phyloP scores from a whole-genome alignment of 2,329 filamentous ascomycete species.

The Hymenoscyphus albidus region DNA sequence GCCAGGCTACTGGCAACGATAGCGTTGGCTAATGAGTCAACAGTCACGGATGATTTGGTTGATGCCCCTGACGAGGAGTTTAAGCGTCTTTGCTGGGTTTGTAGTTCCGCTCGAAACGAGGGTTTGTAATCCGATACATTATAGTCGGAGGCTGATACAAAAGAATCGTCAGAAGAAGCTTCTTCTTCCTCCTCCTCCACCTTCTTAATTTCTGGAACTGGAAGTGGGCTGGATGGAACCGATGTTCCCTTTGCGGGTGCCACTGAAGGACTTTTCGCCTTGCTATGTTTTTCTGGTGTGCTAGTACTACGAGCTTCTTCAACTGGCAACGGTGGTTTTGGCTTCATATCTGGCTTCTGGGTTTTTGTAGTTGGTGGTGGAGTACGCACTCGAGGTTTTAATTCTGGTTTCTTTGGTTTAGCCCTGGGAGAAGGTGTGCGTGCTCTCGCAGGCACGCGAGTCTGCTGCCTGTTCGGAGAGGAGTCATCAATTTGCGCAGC shows the following conservation, averaged over 20 bases:
- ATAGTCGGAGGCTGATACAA: conserved; percentile 33
- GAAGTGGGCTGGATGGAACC: conserved; percentile 17
- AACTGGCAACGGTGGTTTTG: neutral
- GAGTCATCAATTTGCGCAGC: conserved; percentile 17
- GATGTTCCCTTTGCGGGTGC: conserved; percentile 21
- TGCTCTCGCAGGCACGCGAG: conserved; percentile 11
- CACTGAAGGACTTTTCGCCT: conserved; percentile 3
- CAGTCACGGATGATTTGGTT: conserved; percentile 40
- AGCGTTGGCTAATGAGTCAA: conserved; percentile 66
- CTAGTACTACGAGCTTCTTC: neutral
- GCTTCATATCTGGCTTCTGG: neutral
- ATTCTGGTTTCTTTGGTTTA: conserved; percentile 14
- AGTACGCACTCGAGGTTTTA: conserved; percentile 15
- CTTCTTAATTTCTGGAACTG: neutral
- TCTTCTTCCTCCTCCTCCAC: conserved; percentile 24
- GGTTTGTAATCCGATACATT: conserved; percentile 30
- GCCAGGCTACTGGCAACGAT: conserved; percentile 74
- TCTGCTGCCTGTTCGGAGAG: conserved; percentile 7
- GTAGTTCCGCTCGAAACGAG: conserved; percentile 29
- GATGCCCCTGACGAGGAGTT: conserved; percentile 19
- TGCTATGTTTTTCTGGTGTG: neutral
- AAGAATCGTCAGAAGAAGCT: conserved; percentile 34
- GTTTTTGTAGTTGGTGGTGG: conserved; percentile 5
- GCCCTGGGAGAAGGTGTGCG: conserved; percentile 12
- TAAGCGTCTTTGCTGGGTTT: conserved; percentile 18